These are phyloP conservation scores for Annulohypoxylon truncatum DNA, from an alignment of 2,329 filamentous ascomycete species.

Conservation along the genomic window DNA sequence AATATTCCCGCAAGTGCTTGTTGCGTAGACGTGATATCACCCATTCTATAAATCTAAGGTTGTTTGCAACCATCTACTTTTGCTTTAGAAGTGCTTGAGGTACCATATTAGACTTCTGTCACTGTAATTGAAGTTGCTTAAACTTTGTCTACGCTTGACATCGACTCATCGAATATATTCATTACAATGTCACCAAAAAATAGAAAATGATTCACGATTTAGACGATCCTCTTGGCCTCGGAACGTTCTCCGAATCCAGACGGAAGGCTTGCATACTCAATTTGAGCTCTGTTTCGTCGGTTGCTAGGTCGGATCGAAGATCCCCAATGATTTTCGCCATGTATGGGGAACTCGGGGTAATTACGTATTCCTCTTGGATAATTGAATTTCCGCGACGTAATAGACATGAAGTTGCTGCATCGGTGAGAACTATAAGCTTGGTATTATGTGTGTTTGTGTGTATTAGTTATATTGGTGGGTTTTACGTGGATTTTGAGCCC, in stretches of 20 bases:
- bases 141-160: not conserved
- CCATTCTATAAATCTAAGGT: too few relatives aligned
- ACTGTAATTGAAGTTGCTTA: not conserved
- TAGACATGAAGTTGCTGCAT: slow-evolving; percentile 23
- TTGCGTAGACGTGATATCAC: too few relatives aligned
- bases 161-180: not conserved
- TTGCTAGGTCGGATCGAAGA: slow-evolving; percentile 31
- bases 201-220: not conserved
- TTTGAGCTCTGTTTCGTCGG: slow-evolving; percentile 12
- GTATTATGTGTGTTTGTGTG: slow-evolving; percentile 17
- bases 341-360: slow-evolving; percentile 22
- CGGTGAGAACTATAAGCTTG: slow-evolving; percentile 20
- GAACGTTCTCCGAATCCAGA: slow-evolving; percentile 13
- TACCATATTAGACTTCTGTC: not conserved
- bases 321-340: slow-evolving; percentile 12
- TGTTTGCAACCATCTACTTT: too few relatives aligned
- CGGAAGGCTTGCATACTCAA: slow-evolving; percentile 5
- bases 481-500: not conserved
- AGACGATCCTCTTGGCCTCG: slow-evolving; percentile 1
- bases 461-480: not conserved
- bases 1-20: too few relatives aligned
- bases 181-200: not conserved
- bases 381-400: slow-evolving; percentile 11
- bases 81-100: too few relatives aligned
- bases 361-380: slow-evolving; percentile 3